A percentile compares a stretch with the other conserved stretches of the same genome.
Evolutionary conservation across 805 yeast species (phyloP).

Genomic region (Yamadazyma sp.): DNA sequence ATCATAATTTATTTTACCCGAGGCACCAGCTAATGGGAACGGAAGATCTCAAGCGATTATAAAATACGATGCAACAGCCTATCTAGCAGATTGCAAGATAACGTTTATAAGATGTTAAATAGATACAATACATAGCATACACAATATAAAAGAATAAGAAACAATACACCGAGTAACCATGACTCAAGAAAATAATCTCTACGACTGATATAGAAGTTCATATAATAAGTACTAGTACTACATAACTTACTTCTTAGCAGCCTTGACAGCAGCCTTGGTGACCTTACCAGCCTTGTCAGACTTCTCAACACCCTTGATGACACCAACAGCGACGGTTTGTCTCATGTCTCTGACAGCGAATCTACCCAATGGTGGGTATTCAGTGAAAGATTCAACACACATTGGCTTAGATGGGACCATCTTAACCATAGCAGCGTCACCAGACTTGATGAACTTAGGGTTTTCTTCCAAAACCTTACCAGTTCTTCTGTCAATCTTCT

Average conservation of each 20-base stretch:
- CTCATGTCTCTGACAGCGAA: constrained; percentile 96
- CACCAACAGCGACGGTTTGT: constrained; percentile 99
- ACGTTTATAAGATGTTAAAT: no score
- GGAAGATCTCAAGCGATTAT: no score
- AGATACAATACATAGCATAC: no score
- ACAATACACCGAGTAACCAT: no score
- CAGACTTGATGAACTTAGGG: constrained; percentile 35
- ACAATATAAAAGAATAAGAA: no score
- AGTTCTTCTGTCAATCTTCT: constrained; percentile 82
- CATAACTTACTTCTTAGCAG: constrained; percentile 44
- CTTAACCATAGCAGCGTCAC: constrained; percentile 34
- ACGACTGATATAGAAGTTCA: constrained; percentile 1
- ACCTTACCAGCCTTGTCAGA: constrained; percentile 50
- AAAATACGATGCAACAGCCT: no score
- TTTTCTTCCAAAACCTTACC: constrained; percentile 35
- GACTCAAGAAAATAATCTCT: neutral
- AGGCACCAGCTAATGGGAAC: no score
- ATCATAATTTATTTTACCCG: no score
- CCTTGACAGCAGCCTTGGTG: constrained; percentile 49
- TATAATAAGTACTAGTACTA: constrained; percentile 7
- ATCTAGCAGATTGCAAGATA: no score
- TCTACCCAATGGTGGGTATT: constrained; percentile 48
- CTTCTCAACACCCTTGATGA: constrained; percentile 70
- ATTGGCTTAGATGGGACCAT: constrained; percentile 45
- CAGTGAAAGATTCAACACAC: constrained; percentile 46